Evolutionary conservation across 257 asterid genomes (phyloP).

Genomic region (Rauvolfia tetraphylla): DNA sequence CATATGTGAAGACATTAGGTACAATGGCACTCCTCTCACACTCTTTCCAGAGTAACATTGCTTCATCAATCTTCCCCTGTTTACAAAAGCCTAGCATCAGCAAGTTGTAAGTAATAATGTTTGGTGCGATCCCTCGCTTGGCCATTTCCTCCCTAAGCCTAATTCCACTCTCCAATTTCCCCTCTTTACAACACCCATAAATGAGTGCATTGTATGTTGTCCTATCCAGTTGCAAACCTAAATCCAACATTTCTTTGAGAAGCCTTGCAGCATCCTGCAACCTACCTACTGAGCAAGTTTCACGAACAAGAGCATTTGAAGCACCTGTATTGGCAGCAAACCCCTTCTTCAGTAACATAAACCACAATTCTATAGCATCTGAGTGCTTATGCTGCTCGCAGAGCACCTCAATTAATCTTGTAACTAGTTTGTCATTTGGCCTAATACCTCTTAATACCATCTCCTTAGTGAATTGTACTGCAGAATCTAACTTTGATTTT

Average conservation of each 20-base stretch:
- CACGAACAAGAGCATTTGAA: conserved; percentile 74
- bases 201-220: conserved; percentile 69
- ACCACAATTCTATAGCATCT: conserved; percentile 62
- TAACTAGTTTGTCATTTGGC: conserved; percentile 63
- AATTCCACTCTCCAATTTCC: conserved; percentile 51
- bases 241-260: conserved; percentile 45
- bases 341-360: conserved; percentile 49
- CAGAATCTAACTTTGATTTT: conserved; percentile 43
- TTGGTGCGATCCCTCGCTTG: conserved; percentile 48
- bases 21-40: conserved; percentile 47
- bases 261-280: conserved; percentile 49
- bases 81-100: conserved; percentile 48
- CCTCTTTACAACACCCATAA: conserved; percentile 60
- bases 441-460: conserved; percentile 53
- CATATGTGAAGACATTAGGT: conserved; percentile 49
- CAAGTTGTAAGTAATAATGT: conserved; percentile 54
- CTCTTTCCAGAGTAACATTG: conserved; percentile 74
- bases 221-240: conserved; percentile 44
- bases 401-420: conserved; percentile 64
- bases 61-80: conserved; percentile 63
- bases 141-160: conserved; percentile 71
- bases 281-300: conserved; percentile 60
- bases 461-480: conserved; percentile 43
- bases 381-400: conserved; percentile 60
- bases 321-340: conserved; percentile 53